phyloP scores from a whole-genome alignment of 2,329 filamentous ascomycete species.

The Purpureocillium lavendulum region DNA sequence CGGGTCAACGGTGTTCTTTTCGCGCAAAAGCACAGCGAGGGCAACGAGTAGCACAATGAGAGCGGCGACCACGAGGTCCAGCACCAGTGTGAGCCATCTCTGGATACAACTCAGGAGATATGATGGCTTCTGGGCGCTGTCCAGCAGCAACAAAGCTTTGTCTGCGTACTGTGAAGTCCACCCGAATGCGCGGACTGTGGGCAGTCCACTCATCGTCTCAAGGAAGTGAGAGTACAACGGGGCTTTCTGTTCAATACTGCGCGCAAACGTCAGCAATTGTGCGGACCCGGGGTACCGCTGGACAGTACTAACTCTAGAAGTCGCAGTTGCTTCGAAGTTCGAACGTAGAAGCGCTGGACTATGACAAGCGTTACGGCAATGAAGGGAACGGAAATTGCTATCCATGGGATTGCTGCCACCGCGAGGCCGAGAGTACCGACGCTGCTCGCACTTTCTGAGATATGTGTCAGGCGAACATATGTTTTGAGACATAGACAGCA shows the following conservation, averaged over 20 bases:
- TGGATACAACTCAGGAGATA: constrained; percentile 45
- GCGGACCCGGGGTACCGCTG: too few relatives aligned
- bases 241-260: constrained; percentile 41
- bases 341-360: constrained; percentile 43
- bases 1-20: constrained; percentile 17
- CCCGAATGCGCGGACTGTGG: constrained; percentile 29
- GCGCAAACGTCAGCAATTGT: too few relatives aligned
- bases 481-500: too few relatives aligned
- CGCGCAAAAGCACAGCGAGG: constrained; percentile 28
- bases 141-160: constrained; percentile 26
- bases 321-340: constrained; percentile 29
- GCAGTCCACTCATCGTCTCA: constrained; percentile 20
- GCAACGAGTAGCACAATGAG: constrained; percentile 29
- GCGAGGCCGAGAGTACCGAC: constrained; percentile 35
- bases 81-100: constrained; percentile 41
- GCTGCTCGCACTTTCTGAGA: too few relatives aligned
- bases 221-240: constrained; percentile 24
- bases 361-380: constrained; percentile 30
- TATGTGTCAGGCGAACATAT: too few relatives aligned
- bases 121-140: constrained; percentile 41
- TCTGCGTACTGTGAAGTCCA: constrained; percentile 27
- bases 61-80: constrained; percentile 41
- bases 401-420: constrained; percentile 32
- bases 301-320: neutral
- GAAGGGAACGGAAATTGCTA: constrained; percentile 35